Percentiles rank a stretch among this genome's conserved stretches.
These are phyloP conservation scores for Hsuehochloa calcarea DNA, from an alignment of 176 grass and related monocot genomes.

Conservation along the genomic window DNA sequence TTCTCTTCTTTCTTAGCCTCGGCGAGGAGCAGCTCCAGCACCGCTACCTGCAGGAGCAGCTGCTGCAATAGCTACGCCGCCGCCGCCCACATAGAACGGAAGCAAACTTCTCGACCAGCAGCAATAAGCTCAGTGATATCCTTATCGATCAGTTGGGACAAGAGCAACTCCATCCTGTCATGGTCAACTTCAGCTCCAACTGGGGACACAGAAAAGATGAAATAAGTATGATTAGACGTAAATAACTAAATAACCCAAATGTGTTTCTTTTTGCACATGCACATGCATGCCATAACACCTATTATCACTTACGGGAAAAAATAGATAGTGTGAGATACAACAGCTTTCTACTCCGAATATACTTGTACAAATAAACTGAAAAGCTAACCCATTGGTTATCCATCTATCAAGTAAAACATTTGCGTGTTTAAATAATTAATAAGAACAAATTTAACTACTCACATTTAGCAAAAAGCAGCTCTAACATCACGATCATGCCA, in stretches of 20 bases:
- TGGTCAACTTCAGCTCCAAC: constrained; percentile 26
- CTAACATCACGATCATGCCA: background rate
- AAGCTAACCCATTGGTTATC: background rate
- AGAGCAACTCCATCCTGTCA: constrained; percentile 5
- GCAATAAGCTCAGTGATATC: constrained; percentile 23
- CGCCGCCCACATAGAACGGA: constrained; percentile 23
- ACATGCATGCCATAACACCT: background rate
- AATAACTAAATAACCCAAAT: background rate
- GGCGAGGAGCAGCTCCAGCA: background rate
- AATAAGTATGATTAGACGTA: background rate
- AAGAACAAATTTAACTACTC: background rate
- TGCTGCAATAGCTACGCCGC: background rate
- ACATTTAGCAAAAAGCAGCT: background rate
- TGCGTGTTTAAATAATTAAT: background rate
- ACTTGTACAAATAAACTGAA: background rate
- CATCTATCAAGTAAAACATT: background rate
- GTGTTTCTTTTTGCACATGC: background rate
- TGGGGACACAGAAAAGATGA: background rate
- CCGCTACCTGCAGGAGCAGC: background rate
- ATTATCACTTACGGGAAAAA: background rate
- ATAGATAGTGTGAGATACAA: background rate
- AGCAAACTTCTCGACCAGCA: constrained; percentile 25
- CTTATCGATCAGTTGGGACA: background rate
- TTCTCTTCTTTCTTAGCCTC: too few species aligned
- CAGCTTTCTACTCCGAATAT: background rate